Base-by-base conservation (phyloP, 495 filamentous ascomycete genomes). In the Parathielavia hyrcaniae region DNA sequence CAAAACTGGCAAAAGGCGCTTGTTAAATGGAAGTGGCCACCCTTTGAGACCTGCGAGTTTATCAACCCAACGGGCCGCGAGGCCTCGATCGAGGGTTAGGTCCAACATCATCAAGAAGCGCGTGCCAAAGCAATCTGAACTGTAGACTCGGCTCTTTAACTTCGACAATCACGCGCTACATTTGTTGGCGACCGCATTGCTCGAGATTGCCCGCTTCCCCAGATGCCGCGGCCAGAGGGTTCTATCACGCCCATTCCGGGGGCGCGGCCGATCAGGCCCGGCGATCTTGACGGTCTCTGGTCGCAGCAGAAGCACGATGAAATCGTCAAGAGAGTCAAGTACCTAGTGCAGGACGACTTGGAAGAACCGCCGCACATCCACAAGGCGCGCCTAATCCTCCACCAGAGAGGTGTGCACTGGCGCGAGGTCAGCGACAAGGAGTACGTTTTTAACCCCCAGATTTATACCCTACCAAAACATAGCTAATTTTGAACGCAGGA, bases 311-410 rank as follows among this genome's bases (percentile, higher is more conserved):
- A 30, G 14, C 16, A 26, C 2, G 14, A 54, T 0, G 55, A 58
- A 19, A 40, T 62, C 7, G 45, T 55, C 14, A 14, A 41, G 5
- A 17, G 55, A 8, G 38, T 22, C 23, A 51, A 39, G 34, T 62
- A 62, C n/a, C 14, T 62, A 8, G 44, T 62, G 9, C 20, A 34
- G n/a, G 52, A 55, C 38, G 5, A 45, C 4, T 38, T 62, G 4
- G 55, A 62, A 30, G 60, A 44, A 50, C 60, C 60, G 11, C 45
- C 45, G 1, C 55, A 58, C 8, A 54, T 62, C 41, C 23, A 30
- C 13, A 12, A 1, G 5, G 60, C 44, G 0, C 34, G 41, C 19
- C 1, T 23, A 5, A 26, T 19, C 1, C 40, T 55, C 14, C 30
- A 43, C 6, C 10, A 22, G 4, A n/a, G 5, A 0, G 44, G 50